Conservation (phyloP, 805 yeast genomes). For the Metschnikowia reukaufii region DNA sequence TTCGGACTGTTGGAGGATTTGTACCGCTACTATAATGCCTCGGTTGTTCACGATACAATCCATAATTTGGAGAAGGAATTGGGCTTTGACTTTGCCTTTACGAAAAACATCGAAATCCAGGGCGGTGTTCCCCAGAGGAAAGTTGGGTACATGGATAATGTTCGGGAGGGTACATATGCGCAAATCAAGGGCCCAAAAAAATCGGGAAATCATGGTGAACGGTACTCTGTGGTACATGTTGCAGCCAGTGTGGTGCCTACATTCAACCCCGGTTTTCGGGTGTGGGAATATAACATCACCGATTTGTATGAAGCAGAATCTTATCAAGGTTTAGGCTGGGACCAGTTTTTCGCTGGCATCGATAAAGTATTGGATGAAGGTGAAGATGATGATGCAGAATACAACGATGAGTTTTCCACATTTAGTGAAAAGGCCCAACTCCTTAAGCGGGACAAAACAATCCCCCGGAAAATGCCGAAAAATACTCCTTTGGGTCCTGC, state of each 20-base stretch:
- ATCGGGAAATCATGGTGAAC: conserved; percentile 46
- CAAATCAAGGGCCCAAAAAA: conserved; percentile 46
- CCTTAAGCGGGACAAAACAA: conserved; percentile 53
- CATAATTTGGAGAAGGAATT: conserved; percentile 14
- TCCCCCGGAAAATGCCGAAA: conserved; percentile 59
- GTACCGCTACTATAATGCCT: conserved; percentile 8
- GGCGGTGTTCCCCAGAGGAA: conserved; percentile 73
- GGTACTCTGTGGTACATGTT: conserved; percentile 70
- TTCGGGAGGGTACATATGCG: conserved; percentile 55
- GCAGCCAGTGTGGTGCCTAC: conserved; percentile 80
- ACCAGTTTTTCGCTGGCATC: conserved; percentile 45
- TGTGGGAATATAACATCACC: conserved; percentile 83
- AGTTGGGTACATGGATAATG: conserved; percentile 57
- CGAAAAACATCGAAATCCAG: conserved; percentile 30
- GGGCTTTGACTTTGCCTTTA: conserved; percentile 16
- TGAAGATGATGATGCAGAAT: conserved; percentile 15
- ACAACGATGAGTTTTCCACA: conserved; percentile 5
- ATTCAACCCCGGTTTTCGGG: conserved; percentile 76
- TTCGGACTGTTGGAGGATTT: conserved; percentile 7
- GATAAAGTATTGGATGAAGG: conserved; percentile 20
- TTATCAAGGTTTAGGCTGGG: conserved; percentile 52
- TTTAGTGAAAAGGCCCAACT: conserved; percentile 20
- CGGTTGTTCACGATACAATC: conserved; percentile 13
- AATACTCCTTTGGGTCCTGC: conserved; percentile 69
- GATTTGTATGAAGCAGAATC: conserved; percentile 38